These are phyloP conservation scores for Cytospora chrysosperma DNA, from an alignment of 2,329 filamentous ascomycete species.

Conservation along the genomic window DNA sequence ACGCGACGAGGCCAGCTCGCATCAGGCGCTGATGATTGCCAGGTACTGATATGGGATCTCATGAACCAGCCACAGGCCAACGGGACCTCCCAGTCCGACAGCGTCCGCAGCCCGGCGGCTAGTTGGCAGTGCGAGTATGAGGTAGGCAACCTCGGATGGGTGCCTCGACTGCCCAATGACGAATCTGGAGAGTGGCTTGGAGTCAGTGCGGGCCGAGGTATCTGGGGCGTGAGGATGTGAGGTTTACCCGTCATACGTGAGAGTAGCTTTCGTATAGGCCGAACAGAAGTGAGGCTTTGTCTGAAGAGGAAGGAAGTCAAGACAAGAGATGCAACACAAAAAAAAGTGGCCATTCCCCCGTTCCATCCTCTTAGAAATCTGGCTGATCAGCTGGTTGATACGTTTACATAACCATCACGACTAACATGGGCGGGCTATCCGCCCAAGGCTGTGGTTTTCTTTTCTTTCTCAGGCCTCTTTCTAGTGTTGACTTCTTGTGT, in stretches of 20 bases:
- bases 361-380: constrained; percentile 9
- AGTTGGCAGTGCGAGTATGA: constrained; percentile 87
- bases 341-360: constrained; percentile 7
- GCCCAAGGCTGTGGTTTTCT: not conserved
- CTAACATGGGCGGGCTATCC: not conserved
- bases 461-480: not conserved
- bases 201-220: constrained; percentile 74
- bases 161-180: constrained; percentile 65
- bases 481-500: no score
- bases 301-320: not conserved
- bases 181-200: constrained; percentile 83
- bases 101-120: constrained; percentile 65
- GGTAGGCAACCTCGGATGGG: constrained; percentile 82
- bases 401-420: constrained; percentile 3
- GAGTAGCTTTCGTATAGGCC: not conserved
- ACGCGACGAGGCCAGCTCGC: constrained; percentile 82
- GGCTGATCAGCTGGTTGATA: constrained; percentile 16
- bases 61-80: constrained; percentile 58
- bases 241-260: not conserved
- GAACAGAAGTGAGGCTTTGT: not conserved
- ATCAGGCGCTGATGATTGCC: constrained; percentile 86
- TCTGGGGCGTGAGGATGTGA: constrained; percentile 67
- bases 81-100: constrained; percentile 53
- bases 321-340: constrained; percentile 10
- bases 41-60: constrained; percentile 92